Percentiles rank a stretch among this genome's conserved stretches.
Conservation (phyloP, 371 early-diverging fungal species). For the Saksenaea vasiformis region DNA sequence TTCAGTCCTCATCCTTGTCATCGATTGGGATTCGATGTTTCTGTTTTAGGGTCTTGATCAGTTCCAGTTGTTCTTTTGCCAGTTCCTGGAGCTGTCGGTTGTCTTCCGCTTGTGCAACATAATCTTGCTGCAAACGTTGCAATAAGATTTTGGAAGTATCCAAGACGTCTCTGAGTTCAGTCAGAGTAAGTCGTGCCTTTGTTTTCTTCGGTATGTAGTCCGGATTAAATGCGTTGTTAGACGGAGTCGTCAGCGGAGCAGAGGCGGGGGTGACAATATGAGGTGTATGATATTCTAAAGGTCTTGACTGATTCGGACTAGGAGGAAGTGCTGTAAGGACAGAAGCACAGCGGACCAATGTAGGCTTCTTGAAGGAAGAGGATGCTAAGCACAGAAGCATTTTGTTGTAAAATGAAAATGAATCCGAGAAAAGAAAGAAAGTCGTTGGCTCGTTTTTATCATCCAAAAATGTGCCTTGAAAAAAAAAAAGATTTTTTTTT, state of each 20-base stretch:
- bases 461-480: constrained; percentile 1
- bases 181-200: constrained; percentile 31
- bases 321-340: constrained; percentile 23
- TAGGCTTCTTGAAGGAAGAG: not conserved
- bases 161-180: constrained; percentile 33
- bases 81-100: constrained; percentile 18
- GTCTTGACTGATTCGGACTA: constrained; percentile 3
- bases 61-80: constrained; percentile 25
- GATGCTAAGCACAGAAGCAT: constrained; percentile 2
- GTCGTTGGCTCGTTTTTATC: constrained; percentile 1
- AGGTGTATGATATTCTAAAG: not conserved
- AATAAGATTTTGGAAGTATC: constrained; percentile 30
- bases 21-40: not conserved
- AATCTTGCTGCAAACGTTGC: constrained; percentile 28
- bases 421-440: not conserved
- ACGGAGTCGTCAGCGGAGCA: constrained; percentile 38
- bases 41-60: constrained; percentile 17
- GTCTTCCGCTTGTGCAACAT: constrained; percentile 13
- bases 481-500: not conserved
- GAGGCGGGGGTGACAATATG: constrained; percentile 40
- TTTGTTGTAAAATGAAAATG: not conserved
- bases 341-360: constrained; percentile 21
- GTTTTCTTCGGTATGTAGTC: constrained; percentile 39
- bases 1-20: not conserved
- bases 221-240: constrained; percentile 49